Evolutionary conservation across 2,329 filamentous ascomycete species (phyloP), one percentile per base, ranked within the genome.

Genomic region (Monilinia aucupariae): DNA sequence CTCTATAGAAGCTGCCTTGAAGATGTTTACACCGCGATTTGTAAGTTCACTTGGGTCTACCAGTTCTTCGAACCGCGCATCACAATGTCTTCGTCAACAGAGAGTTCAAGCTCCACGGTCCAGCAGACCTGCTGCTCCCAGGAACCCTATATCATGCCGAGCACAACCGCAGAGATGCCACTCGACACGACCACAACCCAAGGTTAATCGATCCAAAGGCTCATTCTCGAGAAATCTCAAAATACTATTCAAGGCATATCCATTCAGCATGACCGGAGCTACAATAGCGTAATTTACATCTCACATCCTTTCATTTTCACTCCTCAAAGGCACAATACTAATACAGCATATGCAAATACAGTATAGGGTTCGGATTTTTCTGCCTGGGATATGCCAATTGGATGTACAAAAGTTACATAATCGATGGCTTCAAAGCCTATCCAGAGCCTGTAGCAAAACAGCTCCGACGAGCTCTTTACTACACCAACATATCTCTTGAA

Each of bases 401-500:
- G 59, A 64, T 68, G 58, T 74, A 74, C 56, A 59, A 72, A 10
- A 69, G 59, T 58, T 74, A 75, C 54, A 71, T 74, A 34, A 68
- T 74, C 34, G 71, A 72, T 20, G 70, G 79, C 15, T 82, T 81
- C 70, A 79, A 82, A 73, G 80, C 81, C 61, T 85, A 79, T 72
- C 90, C 90, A 2, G 84, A 89, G 49, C 81, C 85, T 1, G 85
- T 93, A 41, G 89, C 89, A 12, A 87, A 89, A 70, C 86, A 90
- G 65, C 81, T 99, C 53, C 90, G 94, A 39, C 85, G 87, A 68
- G 94, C 92, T 0, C 78, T 97, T 32, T 97, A 93, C 78, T 96
- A 91, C 76, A 90, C 87, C 68, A 92, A 94, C 71, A 84, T 88
- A 67, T 81, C 85, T 47, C 82, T 89, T 5, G 88, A 96, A 64